These are phyloP conservation scores for Quercus tomentella DNA, from an alignment of 331 rosid genomes.

Conservation along the genomic window DNA sequence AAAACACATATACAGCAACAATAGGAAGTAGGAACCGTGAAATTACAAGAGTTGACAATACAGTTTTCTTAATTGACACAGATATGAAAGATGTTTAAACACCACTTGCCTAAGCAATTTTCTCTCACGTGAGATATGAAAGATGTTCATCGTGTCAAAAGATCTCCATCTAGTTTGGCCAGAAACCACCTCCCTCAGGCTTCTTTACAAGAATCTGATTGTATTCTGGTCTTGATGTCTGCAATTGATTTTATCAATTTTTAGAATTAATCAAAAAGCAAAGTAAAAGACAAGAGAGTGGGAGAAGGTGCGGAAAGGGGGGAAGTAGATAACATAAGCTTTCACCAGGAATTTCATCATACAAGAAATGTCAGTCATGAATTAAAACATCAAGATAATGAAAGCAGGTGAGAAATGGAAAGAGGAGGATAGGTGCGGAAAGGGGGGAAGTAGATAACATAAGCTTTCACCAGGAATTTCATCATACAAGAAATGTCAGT, in stretches of 20 bases:
- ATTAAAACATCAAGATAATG: background rate
- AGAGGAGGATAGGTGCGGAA: background rate
- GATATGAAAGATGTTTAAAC: background rate
- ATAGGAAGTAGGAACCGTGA: background rate
- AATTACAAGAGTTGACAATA: background rate
- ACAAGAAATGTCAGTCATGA: background rate
- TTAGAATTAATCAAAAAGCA: background rate
- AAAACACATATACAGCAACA: background rate
- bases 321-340: background rate
- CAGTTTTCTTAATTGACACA: background rate
- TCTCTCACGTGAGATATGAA: background rate
- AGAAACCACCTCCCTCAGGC: slow-evolving; percentile 53
- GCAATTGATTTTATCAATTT: slow-evolving; percentile 28
- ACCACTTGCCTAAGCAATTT: no score
- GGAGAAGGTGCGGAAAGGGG: background rate
- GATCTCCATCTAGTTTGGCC: slow-evolving; percentile 44
- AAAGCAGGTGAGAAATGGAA: background rate
- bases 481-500: background rate
- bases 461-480: background rate
- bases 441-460: background rate
- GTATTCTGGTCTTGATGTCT: slow-evolving; percentile 90
- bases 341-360: slow-evolving; percentile 3
- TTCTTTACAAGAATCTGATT: slow-evolving; percentile 72
- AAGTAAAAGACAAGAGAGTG: background rate
- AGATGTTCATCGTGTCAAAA: background rate